Base-by-base conservation (phyloP, 1,284 basidiomycete genomes). In the Tetrapyrgos nigripes region DNA sequence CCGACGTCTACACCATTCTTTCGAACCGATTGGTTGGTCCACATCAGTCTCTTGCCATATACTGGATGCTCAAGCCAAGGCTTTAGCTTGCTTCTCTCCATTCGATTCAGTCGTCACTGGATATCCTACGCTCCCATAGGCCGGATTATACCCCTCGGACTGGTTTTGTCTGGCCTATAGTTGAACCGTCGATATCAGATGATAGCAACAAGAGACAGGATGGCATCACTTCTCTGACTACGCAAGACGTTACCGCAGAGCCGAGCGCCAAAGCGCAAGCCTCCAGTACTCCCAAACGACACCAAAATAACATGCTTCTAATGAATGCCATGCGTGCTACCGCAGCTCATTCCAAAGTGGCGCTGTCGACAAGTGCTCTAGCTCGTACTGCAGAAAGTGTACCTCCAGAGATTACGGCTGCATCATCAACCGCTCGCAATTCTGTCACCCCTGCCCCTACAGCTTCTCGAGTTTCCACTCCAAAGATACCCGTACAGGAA, bases 61-160 rank as follows among this genome's bases (percentile, higher is more conserved):
- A n/a, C n/a, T n/a, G n/a, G n/a, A n/a, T n/a, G n/a, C n/a, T 33
- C 50, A 49, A 26, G 24, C 26, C 31, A 45, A 45, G 28, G 6
- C 29, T 49, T 11, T 62, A 92, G 90, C 81, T 92, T 53, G 89
- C 91, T 26, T 85, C 90, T 33, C 70, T 93, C 27, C 83, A 84
- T 66, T 84, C 90, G 9, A 76, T 93, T 28, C 89, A 92, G 82
- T 82, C 82, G 2, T 91, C 91, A 3, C 76, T 93, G 48, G 87
- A 91, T 65, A 82, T 81, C 51, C 76, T 93, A 62, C 87, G 89
- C 58, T 79, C 80, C 60, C 82, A 90, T 66, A 79, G 87, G 61
- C 91, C 91, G 6, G 88, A 89, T 59, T 92, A 90, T 68, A 90
- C 89, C 14, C 91, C 91, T 55, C 83, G 91, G 45, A 88, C 88